Conservation (phyloP, 2,329 filamentous ascomycete species). For the Phaeosphaeriaceae sp. region DNA sequence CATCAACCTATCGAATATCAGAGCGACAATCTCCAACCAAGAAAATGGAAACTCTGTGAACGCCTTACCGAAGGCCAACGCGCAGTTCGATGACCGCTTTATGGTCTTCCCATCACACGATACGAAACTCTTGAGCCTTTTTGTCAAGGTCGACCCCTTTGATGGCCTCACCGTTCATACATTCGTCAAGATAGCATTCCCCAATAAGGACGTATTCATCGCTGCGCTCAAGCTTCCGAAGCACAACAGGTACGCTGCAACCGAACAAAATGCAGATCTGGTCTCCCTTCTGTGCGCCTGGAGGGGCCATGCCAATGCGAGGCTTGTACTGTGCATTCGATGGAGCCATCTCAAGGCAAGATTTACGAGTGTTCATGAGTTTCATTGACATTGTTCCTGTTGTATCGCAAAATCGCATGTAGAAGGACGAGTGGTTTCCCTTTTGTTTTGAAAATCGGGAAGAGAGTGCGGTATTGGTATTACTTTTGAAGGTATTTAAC, state of each 20-base stretch:
- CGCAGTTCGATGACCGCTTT: background rate
- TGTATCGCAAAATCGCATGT: background rate
- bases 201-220: background rate
- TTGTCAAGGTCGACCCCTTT: background rate
- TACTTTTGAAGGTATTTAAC: background rate
- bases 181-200: background rate
- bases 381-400: background rate
- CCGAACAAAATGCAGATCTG: background rate
- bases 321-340: background rate
- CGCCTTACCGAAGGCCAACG: too few species aligned
- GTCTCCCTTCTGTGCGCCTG: background rate
- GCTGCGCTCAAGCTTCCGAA: background rate
- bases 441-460: background rate
- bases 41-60: background rate
- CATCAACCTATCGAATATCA: too few species aligned
- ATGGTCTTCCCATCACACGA: background rate
- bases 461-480: background rate
- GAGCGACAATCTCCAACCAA: too few species aligned
- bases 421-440: background rate
- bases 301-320: background rate
- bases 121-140: background rate
- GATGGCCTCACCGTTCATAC: background rate
- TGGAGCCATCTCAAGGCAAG: background rate
- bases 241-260: background rate
- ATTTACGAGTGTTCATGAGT: background rate